Evolutionary conservation across 1,284 basidiomycete species (phyloP).

Genomic region (Veloboletus limbatus): DNA sequence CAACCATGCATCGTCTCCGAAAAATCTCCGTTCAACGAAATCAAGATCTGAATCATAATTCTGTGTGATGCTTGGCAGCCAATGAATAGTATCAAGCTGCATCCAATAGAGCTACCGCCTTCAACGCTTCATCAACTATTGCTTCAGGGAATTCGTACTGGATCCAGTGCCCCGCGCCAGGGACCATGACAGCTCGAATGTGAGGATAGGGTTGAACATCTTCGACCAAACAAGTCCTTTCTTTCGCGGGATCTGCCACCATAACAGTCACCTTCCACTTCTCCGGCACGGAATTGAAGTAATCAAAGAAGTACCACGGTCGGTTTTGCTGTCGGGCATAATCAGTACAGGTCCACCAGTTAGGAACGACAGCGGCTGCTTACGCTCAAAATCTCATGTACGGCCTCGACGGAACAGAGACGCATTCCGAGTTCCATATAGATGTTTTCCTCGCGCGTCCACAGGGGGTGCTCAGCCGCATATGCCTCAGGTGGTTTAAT

Average conservation of each 20-base stretch:
- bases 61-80: too few species aligned
- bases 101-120: constrained; percentile 15
- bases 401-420: constrained; percentile 11
- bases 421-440: constrained; percentile 17
- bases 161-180: constrained; percentile 24
- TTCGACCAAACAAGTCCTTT: constrained; percentile 6
- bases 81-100: too few species aligned
- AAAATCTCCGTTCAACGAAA: too few species aligned
- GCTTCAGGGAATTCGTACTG: constrained; percentile 24
- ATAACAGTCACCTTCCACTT: constrained; percentile 20
- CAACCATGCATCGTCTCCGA: too few species aligned
- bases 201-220: constrained; percentile 15
- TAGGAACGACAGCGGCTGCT: too few species aligned
- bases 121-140: constrained; percentile 24
- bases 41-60: too few species aligned
- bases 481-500: constrained; percentile 7
- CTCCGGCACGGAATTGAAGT: constrained; percentile 6
- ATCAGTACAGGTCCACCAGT: too few species aligned
- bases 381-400: constrained; percentile 16
- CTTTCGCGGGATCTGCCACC: constrained; percentile 18
- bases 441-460: constrained; percentile 20
- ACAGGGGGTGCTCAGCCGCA: constrained; percentile 16
- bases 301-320: constrained; percentile 19
- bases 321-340: constrained; percentile 16
- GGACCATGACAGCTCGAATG: constrained; percentile 15